Conservation (phyloP, 805 yeast genomes). For the Candida manassasensis region DNA sequence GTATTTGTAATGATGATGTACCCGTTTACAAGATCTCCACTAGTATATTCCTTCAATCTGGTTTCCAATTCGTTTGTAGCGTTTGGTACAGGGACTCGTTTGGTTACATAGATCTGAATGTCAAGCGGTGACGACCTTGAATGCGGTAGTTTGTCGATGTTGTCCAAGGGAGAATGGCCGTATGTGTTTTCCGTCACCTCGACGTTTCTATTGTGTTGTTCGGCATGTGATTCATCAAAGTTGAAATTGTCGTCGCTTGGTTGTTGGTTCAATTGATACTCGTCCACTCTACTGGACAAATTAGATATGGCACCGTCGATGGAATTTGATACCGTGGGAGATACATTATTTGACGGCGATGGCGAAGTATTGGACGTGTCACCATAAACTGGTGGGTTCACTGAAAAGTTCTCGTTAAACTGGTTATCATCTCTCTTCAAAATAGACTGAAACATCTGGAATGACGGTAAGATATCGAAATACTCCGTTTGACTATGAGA, state of each 20-base stretch:
- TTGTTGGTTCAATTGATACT: constrained; percentile 8
- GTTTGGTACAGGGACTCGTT: constrained; percentile 46
- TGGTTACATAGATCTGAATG: constrained; percentile 48
- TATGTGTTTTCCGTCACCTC: constrained; percentile 17
- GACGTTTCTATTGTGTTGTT: constrained; percentile 7
- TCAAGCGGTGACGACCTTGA: constrained; percentile 37
- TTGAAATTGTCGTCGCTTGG: constrained; percentile 16
- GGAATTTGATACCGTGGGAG: constrained; percentile 9
- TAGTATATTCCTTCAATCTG: constrained; percentile 38
- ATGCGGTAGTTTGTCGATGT: constrained; percentile 36
- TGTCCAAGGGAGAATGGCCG: constrained; percentile 48
- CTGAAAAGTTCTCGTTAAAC: constrained; percentile 29
- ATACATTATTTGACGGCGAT: constrained; percentile 19
- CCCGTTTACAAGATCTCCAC: constrained; percentile 41
- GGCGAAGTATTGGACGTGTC: constrained; percentile 26
- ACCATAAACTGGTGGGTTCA: constrained; percentile 35
- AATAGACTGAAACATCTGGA: constrained; percentile 59
- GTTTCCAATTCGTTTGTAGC: constrained; percentile 39
- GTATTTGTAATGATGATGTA: constrained; percentile 45
- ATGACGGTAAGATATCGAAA: constrained; percentile 62
- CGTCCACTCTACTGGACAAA: constrained; percentile 10
- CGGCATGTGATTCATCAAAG: constrained; percentile 13
- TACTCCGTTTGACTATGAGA: constrained; percentile 32
- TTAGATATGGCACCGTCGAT: constrained; percentile 8
- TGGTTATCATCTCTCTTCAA: constrained; percentile 39